phyloP scores from a whole-genome alignment of 495 filamentous ascomycete species.

The Penicillium steckii region DNA sequence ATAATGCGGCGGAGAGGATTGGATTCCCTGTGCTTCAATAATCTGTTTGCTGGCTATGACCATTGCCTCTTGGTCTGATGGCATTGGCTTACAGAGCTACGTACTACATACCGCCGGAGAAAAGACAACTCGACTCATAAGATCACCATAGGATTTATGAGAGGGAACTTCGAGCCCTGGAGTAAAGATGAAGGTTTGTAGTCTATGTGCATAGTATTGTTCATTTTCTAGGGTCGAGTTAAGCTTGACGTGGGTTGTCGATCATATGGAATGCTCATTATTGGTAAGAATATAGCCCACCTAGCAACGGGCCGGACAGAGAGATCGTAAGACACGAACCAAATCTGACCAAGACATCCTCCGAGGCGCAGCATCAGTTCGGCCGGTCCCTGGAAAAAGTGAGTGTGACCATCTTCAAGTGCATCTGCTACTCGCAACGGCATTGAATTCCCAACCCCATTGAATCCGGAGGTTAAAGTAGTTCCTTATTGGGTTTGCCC shows the following conservation, averaged over 20 bases:
- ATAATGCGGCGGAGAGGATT: background rate
- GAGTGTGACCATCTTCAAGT: background rate
- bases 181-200: too few relatives aligned
- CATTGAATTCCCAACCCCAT: conserved; percentile 10
- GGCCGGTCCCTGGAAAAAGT: background rate
- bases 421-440: conserved; percentile 14
- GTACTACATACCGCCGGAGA: too few relatives aligned
- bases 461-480: conserved; percentile 20
- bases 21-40: background rate
- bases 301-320: background rate
- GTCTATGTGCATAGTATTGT: background rate
- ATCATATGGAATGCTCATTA: background rate
- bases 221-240: background rate
- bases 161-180: too few relatives aligned
- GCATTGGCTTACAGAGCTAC: background rate
- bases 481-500: conserved; percentile 32
- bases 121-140: too few relatives aligned
- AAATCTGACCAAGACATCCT: background rate
- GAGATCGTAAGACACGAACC: background rate
- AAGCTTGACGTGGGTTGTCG: background rate
- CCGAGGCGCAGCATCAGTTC: background rate
- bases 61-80: background rate
- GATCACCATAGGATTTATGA: too few relatives aligned
- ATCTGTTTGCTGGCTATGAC: background rate
- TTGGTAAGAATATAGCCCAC: background rate